Evolutionary conservation across 2,329 filamentous ascomycete genomes (phyloP).

Genomic region (Fragosphaeria purpurea): DNA sequence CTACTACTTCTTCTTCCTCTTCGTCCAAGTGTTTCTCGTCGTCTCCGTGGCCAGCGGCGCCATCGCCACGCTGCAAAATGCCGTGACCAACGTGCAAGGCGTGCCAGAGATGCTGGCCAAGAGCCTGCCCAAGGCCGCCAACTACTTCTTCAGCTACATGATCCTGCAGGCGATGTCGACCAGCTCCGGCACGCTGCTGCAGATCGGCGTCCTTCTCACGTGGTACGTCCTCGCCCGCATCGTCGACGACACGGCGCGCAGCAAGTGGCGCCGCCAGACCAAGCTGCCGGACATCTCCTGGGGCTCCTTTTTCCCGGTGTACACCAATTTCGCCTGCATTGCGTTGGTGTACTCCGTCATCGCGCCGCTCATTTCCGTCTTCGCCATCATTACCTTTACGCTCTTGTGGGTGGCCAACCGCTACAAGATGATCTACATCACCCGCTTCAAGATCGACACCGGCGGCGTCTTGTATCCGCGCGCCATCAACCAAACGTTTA

Average conservation of each 20-base stretch:
- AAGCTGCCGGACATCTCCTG: conserved; percentile 68
- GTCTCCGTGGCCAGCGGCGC: conserved; percentile 72
- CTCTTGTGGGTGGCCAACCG: conserved; percentile 90
- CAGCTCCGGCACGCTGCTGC: conserved; percentile 79
- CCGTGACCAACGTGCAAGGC: conserved; percentile 47
- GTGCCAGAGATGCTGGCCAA: conserved; percentile 63
- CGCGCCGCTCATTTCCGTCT: conserved; percentile 80
- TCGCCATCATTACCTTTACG: conserved; percentile 85
- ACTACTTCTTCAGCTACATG: conserved; percentile 99
- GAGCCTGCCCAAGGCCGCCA: conserved; percentile 76
- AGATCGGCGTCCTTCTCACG: conserved; percentile 65
- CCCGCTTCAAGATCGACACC: conserved; percentile 79
- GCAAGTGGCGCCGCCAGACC: conserved; percentile 82
- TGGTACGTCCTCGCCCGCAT: conserved; percentile 78
- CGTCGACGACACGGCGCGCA: conserved; percentile 67
- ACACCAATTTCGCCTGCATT: conserved; percentile 94
- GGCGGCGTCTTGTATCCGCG: conserved; percentile 85
- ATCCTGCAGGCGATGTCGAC: conserved; percentile 86
- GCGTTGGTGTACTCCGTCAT: conserved; percentile 82
- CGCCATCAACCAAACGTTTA: conserved; percentile 92
- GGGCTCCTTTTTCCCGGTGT: conserved; percentile 91
- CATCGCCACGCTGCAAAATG: conserved; percentile 50
- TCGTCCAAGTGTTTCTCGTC: conserved; percentile 89
- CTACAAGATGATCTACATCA: conserved; percentile 96
- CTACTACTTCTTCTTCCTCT: conserved; percentile 90